Evolutionary conservation across 768 basidiomycete genomes (phyloP).

Genomic region (Peribolospora kevripleyi): DNA sequence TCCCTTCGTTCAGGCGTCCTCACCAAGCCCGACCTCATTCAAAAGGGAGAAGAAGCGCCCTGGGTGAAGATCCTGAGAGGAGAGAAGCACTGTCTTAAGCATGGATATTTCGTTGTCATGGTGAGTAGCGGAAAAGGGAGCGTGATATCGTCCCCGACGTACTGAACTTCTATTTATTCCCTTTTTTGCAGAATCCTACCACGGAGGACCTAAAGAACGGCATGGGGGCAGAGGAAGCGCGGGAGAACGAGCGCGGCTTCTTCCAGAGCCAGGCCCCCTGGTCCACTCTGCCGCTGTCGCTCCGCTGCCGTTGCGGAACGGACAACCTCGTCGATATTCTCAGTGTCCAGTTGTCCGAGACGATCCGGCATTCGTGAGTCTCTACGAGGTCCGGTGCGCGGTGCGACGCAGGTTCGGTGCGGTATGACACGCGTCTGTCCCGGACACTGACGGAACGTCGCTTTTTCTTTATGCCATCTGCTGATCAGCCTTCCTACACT

Average conservation of each 20-base stretch:
- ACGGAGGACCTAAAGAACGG: slow-evolving; percentile 28
- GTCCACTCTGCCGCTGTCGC: slow-evolving; percentile 16
- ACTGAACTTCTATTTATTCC: slow-evolving; percentile 18
- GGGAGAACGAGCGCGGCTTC: slow-evolving; percentile 24
- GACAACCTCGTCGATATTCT: slow-evolving; percentile 30
- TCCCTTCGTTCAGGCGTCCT: slow-evolving; percentile 30
- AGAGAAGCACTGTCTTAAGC: neutral
- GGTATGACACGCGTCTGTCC: too few species aligned
- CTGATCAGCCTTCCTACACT: too few species aligned
- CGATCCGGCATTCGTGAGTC: slow-evolving; percentile 32
- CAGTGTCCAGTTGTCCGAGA: slow-evolving; percentile 28
- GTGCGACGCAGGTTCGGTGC: neutral
- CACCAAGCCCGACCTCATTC: slow-evolving; percentile 44
- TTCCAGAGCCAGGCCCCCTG: slow-evolving; percentile 32
- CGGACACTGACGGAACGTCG: too few species aligned
- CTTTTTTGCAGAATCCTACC: slow-evolving; percentile 24
- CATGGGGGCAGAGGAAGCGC: slow-evolving; percentile 20
- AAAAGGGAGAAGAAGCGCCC: slow-evolving; percentile 18
- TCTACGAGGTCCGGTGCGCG: neutral
- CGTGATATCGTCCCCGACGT: neutral
- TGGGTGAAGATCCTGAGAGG: slow-evolving; percentile 11
- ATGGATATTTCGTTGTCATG: slow-evolving; percentile 10
- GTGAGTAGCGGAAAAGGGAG: neutral
- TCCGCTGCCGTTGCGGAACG: slow-evolving; percentile 29
- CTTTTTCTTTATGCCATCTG: neutral